phyloP scores from a whole-genome alignment of 169 alveolate species.

The Plasmodium chabaudi region DNA sequence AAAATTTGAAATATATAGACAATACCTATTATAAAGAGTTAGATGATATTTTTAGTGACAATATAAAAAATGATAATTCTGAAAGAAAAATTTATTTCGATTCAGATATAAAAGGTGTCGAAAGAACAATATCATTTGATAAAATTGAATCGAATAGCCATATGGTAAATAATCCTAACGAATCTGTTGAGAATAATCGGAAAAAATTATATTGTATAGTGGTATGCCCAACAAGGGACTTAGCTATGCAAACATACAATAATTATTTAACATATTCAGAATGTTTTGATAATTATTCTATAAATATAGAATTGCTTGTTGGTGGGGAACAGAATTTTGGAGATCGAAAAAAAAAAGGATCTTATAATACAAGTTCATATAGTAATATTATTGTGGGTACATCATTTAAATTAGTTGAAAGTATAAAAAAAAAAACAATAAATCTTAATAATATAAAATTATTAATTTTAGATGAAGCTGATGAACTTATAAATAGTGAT shows the following conservation, averaged over 20 bases:
- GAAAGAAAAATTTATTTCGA: constrained; percentile 21
- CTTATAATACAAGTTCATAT: constrained; percentile 8
- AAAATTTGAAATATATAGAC: constrained; percentile 63
- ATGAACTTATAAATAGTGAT: constrained; percentile 77
- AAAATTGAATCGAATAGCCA: background rate
- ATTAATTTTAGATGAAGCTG: constrained; percentile 80
- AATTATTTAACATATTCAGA: constrained; percentile 82
- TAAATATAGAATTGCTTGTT: constrained; percentile 81
- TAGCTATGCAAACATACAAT: constrained; percentile 86
- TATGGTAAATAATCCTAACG: no score
- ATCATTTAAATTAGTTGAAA: constrained; percentile 49
- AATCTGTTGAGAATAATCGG: constrained; percentile 24
- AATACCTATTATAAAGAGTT: constrained; percentile 19
- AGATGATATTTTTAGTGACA: background rate
- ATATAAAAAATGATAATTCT: background rate
- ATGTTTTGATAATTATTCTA: constrained; percentile 66
- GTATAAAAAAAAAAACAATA: constrained; percentile 44
- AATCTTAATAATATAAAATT: constrained; percentile 30
- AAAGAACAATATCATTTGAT: background rate
- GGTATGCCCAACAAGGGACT: constrained; percentile 84
- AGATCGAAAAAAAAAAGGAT: constrained; percentile 48
- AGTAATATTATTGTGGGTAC: constrained; percentile 61
- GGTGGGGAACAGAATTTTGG: constrained; percentile 82
- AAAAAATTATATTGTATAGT: constrained; percentile 83
- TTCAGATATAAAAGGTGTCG: background rate